Conservation (phyloP, 2,329 filamentous ascomycete genomes). For the Botrytis pseudocinerea region DNA sequence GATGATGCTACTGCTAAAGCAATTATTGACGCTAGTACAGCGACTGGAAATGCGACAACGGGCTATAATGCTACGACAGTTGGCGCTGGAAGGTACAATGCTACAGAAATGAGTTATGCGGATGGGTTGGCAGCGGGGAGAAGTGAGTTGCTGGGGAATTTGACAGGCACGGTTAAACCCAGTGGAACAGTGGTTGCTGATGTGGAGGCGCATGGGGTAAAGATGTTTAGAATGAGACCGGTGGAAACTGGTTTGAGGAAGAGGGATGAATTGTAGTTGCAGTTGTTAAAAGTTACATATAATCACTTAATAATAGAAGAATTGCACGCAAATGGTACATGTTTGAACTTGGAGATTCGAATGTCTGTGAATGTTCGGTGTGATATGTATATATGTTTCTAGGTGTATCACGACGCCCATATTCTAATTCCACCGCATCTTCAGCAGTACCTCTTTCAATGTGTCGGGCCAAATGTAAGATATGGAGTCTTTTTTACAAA, state of each 20-base stretch:
- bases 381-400: not conserved
- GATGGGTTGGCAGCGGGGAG: slow-evolving; percentile 47
- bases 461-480: not conserved
- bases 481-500: slow-evolving; percentile 52
- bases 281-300: slow-evolving; percentile 18
- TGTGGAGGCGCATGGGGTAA: slow-evolving; percentile 51
- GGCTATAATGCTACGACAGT: slow-evolving; percentile 39
- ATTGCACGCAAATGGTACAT: not conserved
- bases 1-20: slow-evolving; percentile 45
- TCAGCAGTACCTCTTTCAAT: not conserved
- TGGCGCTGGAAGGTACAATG: slow-evolving; percentile 47
- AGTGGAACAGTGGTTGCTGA: slow-evolving; percentile 47
- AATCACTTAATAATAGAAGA: not conserved
- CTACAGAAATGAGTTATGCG: slow-evolving; percentile 50
- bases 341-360: not conserved
- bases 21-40: slow-evolving; percentile 47
- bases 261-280: slow-evolving; percentile 49
- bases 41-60: slow-evolving; percentile 39
- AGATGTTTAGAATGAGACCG: slow-evolving; percentile 48
- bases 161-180: slow-evolving; percentile 46
- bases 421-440: not conserved
- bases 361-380: not conserved
- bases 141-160: slow-evolving; percentile 50
- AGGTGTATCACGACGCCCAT: not conserved
- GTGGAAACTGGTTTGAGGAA: slow-evolving; percentile 32